Percentiles rank a stretch among this genome's conserved stretches.
Conservation (phyloP, 1,284 basidiomycete species). For the Leccinum cinnamomeum region DNA sequence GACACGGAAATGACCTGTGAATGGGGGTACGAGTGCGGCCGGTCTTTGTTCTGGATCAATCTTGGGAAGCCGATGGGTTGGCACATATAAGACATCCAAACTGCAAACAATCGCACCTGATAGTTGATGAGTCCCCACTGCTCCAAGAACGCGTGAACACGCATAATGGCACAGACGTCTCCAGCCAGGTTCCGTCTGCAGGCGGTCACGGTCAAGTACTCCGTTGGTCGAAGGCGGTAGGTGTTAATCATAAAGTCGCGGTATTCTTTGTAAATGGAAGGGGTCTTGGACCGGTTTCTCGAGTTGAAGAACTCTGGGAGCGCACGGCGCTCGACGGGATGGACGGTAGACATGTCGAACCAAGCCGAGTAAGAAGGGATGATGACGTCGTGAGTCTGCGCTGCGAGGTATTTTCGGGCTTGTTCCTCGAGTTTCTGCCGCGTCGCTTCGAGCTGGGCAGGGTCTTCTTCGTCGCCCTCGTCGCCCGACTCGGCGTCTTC, state of each 20-base stretch:
- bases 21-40: slow-evolving; percentile 92
- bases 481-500: slow-evolving; percentile 61
- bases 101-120: slow-evolving; percentile 57
- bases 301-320: slow-evolving; percentile 99
- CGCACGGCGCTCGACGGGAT: slow-evolving; percentile 89
- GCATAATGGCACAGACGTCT: slow-evolving; percentile 98
- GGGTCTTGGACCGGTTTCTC: slow-evolving; percentile 93
- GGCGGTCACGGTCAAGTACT: slow-evolving; percentile 98
- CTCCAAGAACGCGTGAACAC: slow-evolving; percentile 97
- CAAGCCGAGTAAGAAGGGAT: slow-evolving; percentile 97
- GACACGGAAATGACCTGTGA: slow-evolving; percentile 98
- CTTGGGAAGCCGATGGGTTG: background rate
- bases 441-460: slow-evolving; percentile 77
- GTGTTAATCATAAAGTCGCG: slow-evolving; percentile 99
- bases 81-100: background rate
- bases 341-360: slow-evolving; percentile 96
- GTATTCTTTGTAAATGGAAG: slow-evolving; percentile 98
- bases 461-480: slow-evolving; percentile 73
- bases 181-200: slow-evolving; percentile 95
- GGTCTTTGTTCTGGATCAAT: slow-evolving; percentile 83
- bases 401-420: slow-evolving; percentile 91
- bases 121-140: slow-evolving; percentile 99
- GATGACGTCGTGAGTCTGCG: slow-evolving; percentile 96
- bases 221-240: slow-evolving; percentile 90
- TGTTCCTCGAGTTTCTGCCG: slow-evolving; percentile 79